Evolutionary conservation across 1,284 basidiomycete genomes (phyloP).

Genomic region (Wallemia ichthyophaga): DNA sequence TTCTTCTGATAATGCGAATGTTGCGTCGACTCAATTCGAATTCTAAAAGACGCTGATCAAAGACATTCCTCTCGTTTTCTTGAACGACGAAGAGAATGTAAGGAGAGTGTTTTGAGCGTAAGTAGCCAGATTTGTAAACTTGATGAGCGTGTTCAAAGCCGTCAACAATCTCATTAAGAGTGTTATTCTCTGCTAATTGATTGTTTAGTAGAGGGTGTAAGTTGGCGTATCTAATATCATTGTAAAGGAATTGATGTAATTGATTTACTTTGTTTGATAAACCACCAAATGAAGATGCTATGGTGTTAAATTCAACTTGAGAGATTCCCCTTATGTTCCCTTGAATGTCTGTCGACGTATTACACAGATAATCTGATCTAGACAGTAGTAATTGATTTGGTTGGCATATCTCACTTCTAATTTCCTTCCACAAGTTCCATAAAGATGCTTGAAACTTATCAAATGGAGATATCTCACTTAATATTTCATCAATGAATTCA

Average conservation of each 20-base stretch:
- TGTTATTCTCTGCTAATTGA: conserved; percentile 44
- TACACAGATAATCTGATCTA: conserved; percentile 81
- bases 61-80: conserved; percentile 70
- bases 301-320: conserved; percentile 96
- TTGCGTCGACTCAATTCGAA: conserved; percentile 51
- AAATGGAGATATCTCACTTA: conserved; percentile 47
- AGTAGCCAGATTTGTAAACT: conserved; percentile 24
- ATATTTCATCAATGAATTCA: conserved; percentile 46
- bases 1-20: conserved; percentile 41
- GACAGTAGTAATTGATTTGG: conserved; percentile 69
- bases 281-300: conserved; percentile 65
- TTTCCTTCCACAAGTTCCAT: conserved; percentile 52
- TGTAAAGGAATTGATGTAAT: conserved; percentile 33
- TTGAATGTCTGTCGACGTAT: conserved; percentile 16
- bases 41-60: conserved; percentile 72
- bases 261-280: conserved; percentile 41
- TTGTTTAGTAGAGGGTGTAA: conserved; percentile 21
- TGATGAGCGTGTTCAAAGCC: conserved; percentile 53
- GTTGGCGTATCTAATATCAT: neutral
- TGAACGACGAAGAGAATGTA: conserved; percentile 67
- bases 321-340: conserved; percentile 27
- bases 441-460: conserved; percentile 63
- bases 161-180: conserved; percentile 33
- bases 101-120: conserved; percentile 19
- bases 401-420: conserved; percentile 28